Conservation (phyloP, 441 rosid genomes). For the Arabidopsis lyrata region DNA sequence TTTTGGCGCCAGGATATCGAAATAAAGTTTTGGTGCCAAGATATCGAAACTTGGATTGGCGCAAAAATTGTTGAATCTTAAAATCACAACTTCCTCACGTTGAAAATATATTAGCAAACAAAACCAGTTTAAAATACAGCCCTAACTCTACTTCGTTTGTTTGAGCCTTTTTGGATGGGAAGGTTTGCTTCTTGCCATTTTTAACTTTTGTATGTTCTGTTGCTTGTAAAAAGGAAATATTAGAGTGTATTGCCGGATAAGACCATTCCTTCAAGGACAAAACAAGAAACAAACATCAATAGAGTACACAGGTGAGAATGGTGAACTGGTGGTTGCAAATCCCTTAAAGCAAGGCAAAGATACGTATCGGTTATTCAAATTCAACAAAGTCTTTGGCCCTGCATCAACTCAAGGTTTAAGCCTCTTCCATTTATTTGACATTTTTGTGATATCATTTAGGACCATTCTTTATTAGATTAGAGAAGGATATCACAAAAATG, state of each 20-base stretch:
- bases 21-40: background rate
- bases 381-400: slow-evolving; percentile 75
- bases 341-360: slow-evolving; percentile 70
- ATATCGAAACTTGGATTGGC: background rate
- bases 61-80: background rate
- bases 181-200: too few relatives aligned
- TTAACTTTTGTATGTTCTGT: slow-evolving; percentile 31
- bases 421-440: background rate
- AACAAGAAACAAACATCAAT: slow-evolving; percentile 60
- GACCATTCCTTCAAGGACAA: slow-evolving; percentile 76
- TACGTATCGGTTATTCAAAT: slow-evolving; percentile 64
- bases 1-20: background rate
- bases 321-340: slow-evolving; percentile 69
- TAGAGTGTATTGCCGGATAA: slow-evolving; percentile 73
- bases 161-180: too few relatives aligned
- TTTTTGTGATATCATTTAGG: too few relatives aligned
- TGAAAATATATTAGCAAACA: too few relatives aligned
- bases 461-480: too few relatives aligned
- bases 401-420: slow-evolving; percentile 62
- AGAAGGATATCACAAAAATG: too few relatives aligned
- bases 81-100: background rate
- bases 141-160: too few relatives aligned
- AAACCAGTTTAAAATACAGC: too few relatives aligned
- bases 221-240: slow-evolving; percentile 58
- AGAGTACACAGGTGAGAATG: slow-evolving; percentile 68